These are phyloP conservation scores for Botrytis aclada DNA, from an alignment of 2,329 filamentous ascomycete genomes.

Conservation along the genomic window DNA sequence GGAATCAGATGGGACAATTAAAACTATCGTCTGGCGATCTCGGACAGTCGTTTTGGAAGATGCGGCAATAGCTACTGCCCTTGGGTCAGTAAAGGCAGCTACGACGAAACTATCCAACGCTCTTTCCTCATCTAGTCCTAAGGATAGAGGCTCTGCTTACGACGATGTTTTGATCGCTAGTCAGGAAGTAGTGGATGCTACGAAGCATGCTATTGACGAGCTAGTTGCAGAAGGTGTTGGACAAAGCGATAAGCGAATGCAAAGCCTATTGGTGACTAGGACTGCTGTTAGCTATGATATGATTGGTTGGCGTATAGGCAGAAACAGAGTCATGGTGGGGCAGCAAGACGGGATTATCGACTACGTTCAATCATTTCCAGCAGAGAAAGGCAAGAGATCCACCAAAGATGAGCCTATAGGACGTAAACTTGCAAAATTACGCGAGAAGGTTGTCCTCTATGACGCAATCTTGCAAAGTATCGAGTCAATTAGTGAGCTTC, in stretches of 20 bases:
- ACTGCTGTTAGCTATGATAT: constrained; percentile 93
- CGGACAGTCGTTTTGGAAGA: constrained; percentile 87
- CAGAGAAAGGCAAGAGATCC: constrained; percentile 51
- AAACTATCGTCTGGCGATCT: constrained; percentile 80
- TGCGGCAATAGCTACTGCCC: constrained; percentile 81
- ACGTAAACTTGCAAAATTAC: constrained; percentile 73
- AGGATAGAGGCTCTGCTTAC: constrained; percentile 79
- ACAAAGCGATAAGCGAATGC: constrained; percentile 82
- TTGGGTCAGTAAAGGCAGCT: constrained; percentile 64
- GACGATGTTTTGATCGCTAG: constrained; percentile 86
- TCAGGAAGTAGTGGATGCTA: constrained; percentile 91
- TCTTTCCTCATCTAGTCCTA: constrained; percentile 49
- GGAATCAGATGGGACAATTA: constrained; percentile 58
- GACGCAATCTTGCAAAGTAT: constrained; percentile 89
- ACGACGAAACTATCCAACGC: constrained; percentile 49
- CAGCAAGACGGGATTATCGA: constrained; percentile 69
- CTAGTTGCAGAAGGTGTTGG: constrained; percentile 77
- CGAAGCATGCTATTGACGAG: constrained; percentile 90
- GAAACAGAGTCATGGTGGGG: constrained; percentile 88
- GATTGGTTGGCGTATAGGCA: constrained; percentile 90
- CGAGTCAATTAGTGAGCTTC: constrained; percentile 83
- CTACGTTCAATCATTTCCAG: constrained; percentile 48
- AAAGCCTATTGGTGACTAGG: constrained; percentile 85
- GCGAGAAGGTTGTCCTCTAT: constrained; percentile 85
- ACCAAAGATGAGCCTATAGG: constrained; percentile 64